These are phyloP conservation scores for Pyrenochaeta sp. DNA, from an alignment of 2,329 filamentous ascomycete species.

Conservation along the genomic window DNA sequence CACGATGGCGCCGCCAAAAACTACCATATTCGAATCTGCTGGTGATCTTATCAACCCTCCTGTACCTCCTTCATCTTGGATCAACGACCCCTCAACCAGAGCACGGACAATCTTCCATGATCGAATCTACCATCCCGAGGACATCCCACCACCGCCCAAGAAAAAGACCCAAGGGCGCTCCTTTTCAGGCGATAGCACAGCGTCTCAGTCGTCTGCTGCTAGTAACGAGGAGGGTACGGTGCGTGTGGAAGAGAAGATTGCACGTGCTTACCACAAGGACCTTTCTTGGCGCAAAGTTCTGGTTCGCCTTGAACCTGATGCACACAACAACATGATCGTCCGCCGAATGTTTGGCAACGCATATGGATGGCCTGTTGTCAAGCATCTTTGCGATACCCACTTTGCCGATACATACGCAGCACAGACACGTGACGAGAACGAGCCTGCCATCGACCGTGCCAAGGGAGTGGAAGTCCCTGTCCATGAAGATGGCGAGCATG, in stretches of 20 bases:
- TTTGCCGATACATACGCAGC: conserved; percentile 79
- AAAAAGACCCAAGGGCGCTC: conserved; percentile 45
- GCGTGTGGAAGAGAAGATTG: conserved; percentile 97
- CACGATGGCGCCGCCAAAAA: conserved; percentile 79
- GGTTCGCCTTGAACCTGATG: conserved; percentile 93
- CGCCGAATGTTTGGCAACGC: conserved; percentile 96
- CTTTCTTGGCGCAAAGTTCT: conserved; percentile 96
- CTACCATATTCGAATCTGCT: conserved; percentile 93
- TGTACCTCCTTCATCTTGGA: conserved; percentile 79
- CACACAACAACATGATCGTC: conserved; percentile 98
- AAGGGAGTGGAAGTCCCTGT: conserved; percentile 65
- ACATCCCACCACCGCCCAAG: conserved; percentile 82
- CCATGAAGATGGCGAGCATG: conserved; percentile 71
- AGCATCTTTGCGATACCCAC: conserved; percentile 93
- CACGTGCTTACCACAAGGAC: conserved; percentile 89
- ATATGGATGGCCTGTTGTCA: conserved; percentile 95
- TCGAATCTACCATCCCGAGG: conserved; percentile 88
- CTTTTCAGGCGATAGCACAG: conserved; percentile 46
- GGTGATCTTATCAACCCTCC: conserved; percentile 92
- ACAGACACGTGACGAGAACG: conserved; percentile 70
- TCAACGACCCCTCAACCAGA: conserved; percentile 82
- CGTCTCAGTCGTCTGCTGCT: conserved; percentile 32
- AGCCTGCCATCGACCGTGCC: conserved; percentile 73
- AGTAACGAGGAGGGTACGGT: conserved; percentile 66
- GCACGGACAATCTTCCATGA: conserved; percentile 96